Conservation (phyloP, 805 yeast genomes). For the Saccharomycopsis babjevae region DNA sequence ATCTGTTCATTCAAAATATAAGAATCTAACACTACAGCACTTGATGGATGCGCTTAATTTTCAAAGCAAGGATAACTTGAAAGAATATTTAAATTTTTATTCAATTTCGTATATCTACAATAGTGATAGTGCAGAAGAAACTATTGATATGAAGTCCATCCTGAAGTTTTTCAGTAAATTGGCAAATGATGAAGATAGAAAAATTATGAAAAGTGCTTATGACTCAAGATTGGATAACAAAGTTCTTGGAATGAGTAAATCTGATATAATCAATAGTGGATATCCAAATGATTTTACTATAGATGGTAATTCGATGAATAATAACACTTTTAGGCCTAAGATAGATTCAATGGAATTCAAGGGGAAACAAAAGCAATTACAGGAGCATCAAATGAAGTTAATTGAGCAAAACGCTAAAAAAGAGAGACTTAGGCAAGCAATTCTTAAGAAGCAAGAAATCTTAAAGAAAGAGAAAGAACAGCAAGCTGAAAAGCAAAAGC, state of each 20-base stretch:
- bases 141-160: constrained; percentile 31
- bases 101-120: constrained; percentile 36
- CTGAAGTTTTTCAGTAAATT: background rate
- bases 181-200: constrained; percentile 22
- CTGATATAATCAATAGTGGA: constrained; percentile 34
- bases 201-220: constrained; percentile 39
- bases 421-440: background rate
- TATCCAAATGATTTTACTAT: constrained; percentile 17
- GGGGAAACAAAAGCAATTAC: background rate
- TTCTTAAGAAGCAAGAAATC: background rate
- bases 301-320: background rate
- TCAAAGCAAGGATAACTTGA: constrained; percentile 44
- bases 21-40: constrained; percentile 44
- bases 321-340: background rate
- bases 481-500: constrained; percentile 11
- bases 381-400: background rate
- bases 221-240: constrained; percentile 34
- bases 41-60: constrained; percentile 52
- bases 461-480: constrained; percentile 6
- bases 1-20: constrained; percentile 61
- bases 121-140: constrained; percentile 23
- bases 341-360: background rate
- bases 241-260: constrained; percentile 23
- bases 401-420: constrained; percentile 13
- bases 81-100: constrained; percentile 52